phyloP scores from a whole-genome alignment of 2,329 filamentous ascomycete genomes.

The Incumbomyces delicatus region DNA sequence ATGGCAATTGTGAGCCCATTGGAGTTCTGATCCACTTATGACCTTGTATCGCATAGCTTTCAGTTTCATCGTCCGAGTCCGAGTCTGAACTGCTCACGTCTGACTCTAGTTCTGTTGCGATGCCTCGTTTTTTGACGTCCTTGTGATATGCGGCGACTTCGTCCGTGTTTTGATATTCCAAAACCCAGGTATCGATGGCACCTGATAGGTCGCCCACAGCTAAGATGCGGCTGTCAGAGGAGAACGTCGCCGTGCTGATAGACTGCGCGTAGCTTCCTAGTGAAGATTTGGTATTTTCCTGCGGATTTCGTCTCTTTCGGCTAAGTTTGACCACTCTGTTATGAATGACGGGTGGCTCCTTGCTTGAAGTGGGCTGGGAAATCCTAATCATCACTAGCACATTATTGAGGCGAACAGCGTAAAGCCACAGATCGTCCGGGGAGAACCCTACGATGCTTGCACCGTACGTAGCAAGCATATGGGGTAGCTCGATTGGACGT shows the following conservation, averaged over 20 bases:
- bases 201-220: slow-evolving; percentile 74
- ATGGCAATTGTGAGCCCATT: slow-evolving; percentile 57
- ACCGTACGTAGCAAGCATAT: slow-evolving; percentile 48
- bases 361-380: slow-evolving; percentile 28
- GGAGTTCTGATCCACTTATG: slow-evolving; percentile 70
- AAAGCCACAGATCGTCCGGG: slow-evolving; percentile 37
- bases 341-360: slow-evolving; percentile 34
- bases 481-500: slow-evolving; percentile 57
- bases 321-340: slow-evolving; percentile 36
- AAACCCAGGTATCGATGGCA: slow-evolving; percentile 75
- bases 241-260: slow-evolving; percentile 67
- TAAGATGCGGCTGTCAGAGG: slow-evolving; percentile 67
- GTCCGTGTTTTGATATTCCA: slow-evolving; percentile 48
- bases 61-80: slow-evolving; percentile 37
- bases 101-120: slow-evolving; percentile 1
- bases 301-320: slow-evolving; percentile 33
- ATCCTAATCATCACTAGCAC: slow-evolving; percentile 47
- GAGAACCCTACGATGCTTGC: slow-evolving; percentile 54
- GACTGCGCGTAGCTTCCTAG: slow-evolving; percentile 63
- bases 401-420: slow-evolving; percentile 49
- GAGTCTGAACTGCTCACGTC: slow-evolving; percentile 9
- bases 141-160: slow-evolving; percentile 19
- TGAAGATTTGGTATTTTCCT: slow-evolving; percentile 26
- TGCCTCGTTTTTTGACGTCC: slow-evolving; percentile 30
- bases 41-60: slow-evolving; percentile 42